Base-by-base conservation (phyloP, 2,329 filamentous ascomycete species). In the Didymellaceae sp. region DNA sequence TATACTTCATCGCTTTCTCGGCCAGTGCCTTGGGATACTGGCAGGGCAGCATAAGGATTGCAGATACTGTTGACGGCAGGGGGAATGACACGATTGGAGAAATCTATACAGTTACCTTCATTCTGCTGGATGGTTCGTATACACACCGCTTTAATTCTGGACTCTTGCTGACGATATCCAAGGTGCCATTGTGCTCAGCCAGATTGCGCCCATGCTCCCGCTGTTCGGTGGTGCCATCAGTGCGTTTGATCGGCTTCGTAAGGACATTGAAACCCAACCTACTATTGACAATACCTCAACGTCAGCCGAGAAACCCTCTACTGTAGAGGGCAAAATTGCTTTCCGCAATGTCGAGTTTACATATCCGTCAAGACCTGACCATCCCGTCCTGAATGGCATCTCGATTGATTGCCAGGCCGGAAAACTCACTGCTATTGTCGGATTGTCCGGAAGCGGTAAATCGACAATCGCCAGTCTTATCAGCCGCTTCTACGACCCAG, bases 11-110 rank as follows among this genome's bases (percentile, higher is more conserved):
- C 56, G 83, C 85, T 4, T 88, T 86, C 57, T 80, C 83, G 2
- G 84, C 84, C 6, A 88, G 88, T 64, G 84, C 83, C 1, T 74
- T 89, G 11, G 84, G 86, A 0, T 88, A 87, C 63, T 89, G 85
- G 84, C 81, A 87, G 65, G 86, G 86, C 38, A 85, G 82, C 55
- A 77, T 74, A 26, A 79, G 79, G 42, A 79, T 86, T 32, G 78
- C 78, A 9, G 72, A 74, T 10, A 74, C 77, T 4, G 63, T 76
- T 0, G 66, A 68, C 33, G 66, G 65, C 16, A 57, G 57, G 6
- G 66, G 61, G 8, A 67, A 57, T 32, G 61, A 68, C 2, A 72
- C 73, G 5, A 64, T 76, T 16, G 81, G 81, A 30, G 69, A 76
- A n/a, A 78, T 78, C 1, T 83, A 79, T 57, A 82, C 81, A 0